These are phyloP conservation scores for Boletus subparvulus DNA, from an alignment of 768 basidiomycete genomes.

Conservation along the genomic window DNA sequence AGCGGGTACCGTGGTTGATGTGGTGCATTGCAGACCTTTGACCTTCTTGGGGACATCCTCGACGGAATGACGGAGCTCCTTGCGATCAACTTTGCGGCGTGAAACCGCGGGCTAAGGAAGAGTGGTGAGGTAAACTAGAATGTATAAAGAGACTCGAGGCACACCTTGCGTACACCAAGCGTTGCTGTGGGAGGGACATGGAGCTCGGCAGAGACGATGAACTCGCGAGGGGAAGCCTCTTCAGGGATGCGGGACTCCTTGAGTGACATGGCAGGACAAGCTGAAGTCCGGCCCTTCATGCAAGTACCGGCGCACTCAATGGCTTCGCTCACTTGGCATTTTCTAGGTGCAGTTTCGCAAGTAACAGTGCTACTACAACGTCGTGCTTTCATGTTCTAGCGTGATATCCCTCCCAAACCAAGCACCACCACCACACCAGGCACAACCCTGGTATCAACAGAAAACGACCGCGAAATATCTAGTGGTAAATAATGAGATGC, in stretches of 20 bases:
- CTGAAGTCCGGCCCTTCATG: background rate
- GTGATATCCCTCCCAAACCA: background rate
- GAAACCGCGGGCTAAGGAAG: slow-evolving; percentile 41
- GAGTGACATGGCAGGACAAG: slow-evolving; percentile 14
- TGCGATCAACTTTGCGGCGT: slow-evolving; percentile 59
- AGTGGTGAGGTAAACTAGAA: slow-evolving; percentile 9
- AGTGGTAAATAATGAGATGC: slow-evolving; percentile 5
- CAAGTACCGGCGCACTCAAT: background rate
- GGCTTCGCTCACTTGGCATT: background rate
- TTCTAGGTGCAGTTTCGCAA: background rate
- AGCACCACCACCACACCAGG: slow-evolving; percentile 2
- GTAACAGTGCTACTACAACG: background rate
- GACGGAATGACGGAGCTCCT: slow-evolving; percentile 35
- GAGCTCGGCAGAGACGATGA: slow-evolving; percentile 60
- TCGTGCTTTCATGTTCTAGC: slow-evolving; percentile 1
- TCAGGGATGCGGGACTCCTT: slow-evolving; percentile 6
- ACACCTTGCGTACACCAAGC: slow-evolving; percentile 57
- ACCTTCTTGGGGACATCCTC: slow-evolving; percentile 53
- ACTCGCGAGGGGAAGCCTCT: slow-evolving; percentile 41
- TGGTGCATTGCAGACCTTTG: slow-evolving; percentile 48
- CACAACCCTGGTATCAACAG: slow-evolving; percentile 10
- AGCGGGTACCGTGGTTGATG: background rate
- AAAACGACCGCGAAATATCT: slow-evolving; percentile 12
- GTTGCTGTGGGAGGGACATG: slow-evolving; percentile 56
- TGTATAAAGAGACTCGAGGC: slow-evolving; percentile 8